Base-by-base conservation (phyloP, 345 rosid genomes). In the Excoecaria agallocha region DNA sequence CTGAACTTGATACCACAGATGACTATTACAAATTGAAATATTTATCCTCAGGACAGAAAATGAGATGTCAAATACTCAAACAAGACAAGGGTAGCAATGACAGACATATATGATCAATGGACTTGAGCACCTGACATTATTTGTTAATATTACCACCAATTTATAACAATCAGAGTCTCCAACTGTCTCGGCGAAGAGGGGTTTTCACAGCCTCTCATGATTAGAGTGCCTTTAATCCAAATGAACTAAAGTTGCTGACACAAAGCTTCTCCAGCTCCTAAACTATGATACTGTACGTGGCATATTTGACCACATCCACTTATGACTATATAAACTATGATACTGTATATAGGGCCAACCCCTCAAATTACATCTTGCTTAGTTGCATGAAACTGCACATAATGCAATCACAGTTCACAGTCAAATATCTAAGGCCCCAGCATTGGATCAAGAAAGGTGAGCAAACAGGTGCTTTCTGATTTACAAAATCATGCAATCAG, bases 361-460 rank as follows among this genome's bases (percentile, higher is more conserved):
- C 30, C 74, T 22, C 0, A n/a, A 59, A 71, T 22, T 8, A 22
- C 12, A 41, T 25, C 22, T 56, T 24, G 13, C 20, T 24, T 16
- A 24, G 74, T 25, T 46, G 60, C 58, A 38, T 3, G 12, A 35
- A 5, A 30, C 37, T 50, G 54, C n/a, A 35, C 59, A 49, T n/a
- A 1, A 43, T 5, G 7, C 10, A 10, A 38, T 39, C 20, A 24
- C 69, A 62, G 11, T 15, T 8, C 11, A 25, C 35, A 38, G 10
- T 41, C 43, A 73, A 54, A 41, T n/a, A 50, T 49, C 60, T 62
- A 39, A 35, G 38, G 13, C 50, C 69, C 58, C 69, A 63, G 35
- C 9, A 50, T 10, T 37, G 38, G 13, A 20, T 49, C 50, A 19
- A 39, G 5, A 30, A 60, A 60, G 24, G 66, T 58, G 15, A 38